Base-by-base conservation (phyloP, 2,329 filamentous ascomycete species). In the Herpotrichia juniperi region DNA sequence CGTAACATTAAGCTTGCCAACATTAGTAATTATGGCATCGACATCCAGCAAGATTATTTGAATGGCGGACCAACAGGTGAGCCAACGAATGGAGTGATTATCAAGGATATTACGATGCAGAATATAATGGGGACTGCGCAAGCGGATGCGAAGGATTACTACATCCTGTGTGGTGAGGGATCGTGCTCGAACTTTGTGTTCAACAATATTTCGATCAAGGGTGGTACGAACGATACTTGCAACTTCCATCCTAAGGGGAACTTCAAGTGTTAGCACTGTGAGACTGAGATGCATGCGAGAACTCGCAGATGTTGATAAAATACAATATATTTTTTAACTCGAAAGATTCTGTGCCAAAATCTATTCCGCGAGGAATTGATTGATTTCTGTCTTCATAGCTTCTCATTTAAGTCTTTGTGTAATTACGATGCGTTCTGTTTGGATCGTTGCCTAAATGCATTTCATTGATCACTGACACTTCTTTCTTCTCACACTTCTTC, bases 141-240 rank as follows among this genome's bases (percentile, higher is more conserved):
- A 2, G 57, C 54, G 19, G 53, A 59, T 9, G 74, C 66, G 0
- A 63, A 59, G 16, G 49, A 80, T 46, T 70, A 83, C 52, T 81
- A 81, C 54, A 80, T 85, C 44, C 76, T 83, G 10, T 85, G 83
- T 58, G 83, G 79, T 6, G 68, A 63, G 11, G 79, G 76, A 22
- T 74, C 74, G 49, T 83, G 81, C 63, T 75, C 71, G 2, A 73
- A 78, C 64, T 85, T 82, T 76, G 79, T 75, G 11, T 84, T 81
- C 77, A 72, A 67, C 4, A 72, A 71, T 34, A 76, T 82, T 51
- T 12, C 32, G 8, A 51, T 67, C n/a, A 58, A 51, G 0, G 65
- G 62, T 11, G 78, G 78, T 12, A 70, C 79, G 62, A 76, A 54
- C 4, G 50, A 50, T 21, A 67, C 63, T 49, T 68, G 67, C 40